Conservation (phyloP, 192 early-diverging fungal genomes). For the Diversispora epigaea region DNA sequence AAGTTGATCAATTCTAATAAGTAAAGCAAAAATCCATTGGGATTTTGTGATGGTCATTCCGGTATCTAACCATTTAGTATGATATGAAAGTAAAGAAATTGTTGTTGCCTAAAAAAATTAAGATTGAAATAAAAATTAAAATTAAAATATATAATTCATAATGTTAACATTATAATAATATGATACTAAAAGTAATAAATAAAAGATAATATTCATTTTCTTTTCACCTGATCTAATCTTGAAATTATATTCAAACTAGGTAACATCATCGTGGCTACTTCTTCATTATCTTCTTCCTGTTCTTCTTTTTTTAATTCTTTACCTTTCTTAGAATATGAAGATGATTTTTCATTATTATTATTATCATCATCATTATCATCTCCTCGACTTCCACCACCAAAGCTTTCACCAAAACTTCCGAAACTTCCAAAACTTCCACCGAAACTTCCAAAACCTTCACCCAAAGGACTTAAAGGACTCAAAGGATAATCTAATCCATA, state of each 20-base stretch:
- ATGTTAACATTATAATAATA: not conserved
- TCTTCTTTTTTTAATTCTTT: not conserved
- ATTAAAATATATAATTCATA: not conserved
- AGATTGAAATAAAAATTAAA: too few species aligned
- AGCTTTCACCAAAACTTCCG: not conserved
- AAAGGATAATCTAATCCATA: slow-evolving; percentile 1
- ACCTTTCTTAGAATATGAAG: not conserved
- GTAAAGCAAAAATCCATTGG: slow-evolving; percentile 38
- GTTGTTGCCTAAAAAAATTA: slow-evolving; percentile 13
- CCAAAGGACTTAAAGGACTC: not conserved
- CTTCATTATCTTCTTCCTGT: not conserved
- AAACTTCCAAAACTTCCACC: too few species aligned
- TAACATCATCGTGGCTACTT: not conserved
- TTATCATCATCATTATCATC: not conserved
- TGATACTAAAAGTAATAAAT: not conserved
- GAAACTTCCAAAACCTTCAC: too few species aligned
- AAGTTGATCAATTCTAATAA: slow-evolving; percentile 39
- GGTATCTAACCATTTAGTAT: slow-evolving; percentile 22
- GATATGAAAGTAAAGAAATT: slow-evolving; percentile 26
- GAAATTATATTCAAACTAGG: slow-evolving; percentile 21
- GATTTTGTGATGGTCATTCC: slow-evolving; percentile 26
- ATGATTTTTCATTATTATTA: too few species aligned
- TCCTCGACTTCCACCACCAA: not conserved
- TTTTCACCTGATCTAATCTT: slow-evolving; percentile 15
- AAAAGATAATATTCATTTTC: not conserved